Percentiles rank a stretch among this genome's conserved stretches.
These are phyloP conservation scores for Salix koriyanagi DNA, from an alignment of 345 rosid genomes.

Conservation along the genomic window DNA sequence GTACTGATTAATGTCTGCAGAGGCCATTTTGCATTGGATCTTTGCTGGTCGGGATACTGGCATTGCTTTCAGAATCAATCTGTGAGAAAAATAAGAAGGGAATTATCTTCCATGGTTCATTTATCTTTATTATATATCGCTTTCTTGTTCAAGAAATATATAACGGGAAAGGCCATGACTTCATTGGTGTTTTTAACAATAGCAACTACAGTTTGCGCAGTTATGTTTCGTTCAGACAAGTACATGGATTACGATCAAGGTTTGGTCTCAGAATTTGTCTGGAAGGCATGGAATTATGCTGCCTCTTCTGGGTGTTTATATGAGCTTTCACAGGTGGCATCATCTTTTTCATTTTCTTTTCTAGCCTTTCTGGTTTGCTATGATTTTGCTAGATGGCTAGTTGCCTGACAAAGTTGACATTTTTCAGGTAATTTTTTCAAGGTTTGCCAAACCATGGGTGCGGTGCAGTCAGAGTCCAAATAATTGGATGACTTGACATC, in stretches of 20 bases:
- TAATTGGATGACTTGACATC: neutral
- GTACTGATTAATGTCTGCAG: neutral
- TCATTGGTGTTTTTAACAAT: neutral
- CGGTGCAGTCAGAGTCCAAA: neutral
- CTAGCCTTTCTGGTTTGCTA: neutral
- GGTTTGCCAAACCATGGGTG: neutral
- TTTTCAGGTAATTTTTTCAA: neutral
- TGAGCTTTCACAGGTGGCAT: slow-evolving; percentile 7
- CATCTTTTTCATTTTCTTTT: neutral
- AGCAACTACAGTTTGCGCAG: slow-evolving; percentile 2
- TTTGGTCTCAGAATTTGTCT: neutral
- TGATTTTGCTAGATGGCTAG: neutral
- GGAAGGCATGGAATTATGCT: slow-evolving; percentile 14
- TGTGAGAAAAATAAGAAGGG: slow-evolving; percentile 6
- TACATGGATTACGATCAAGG: neutral
- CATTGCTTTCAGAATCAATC: slow-evolving; percentile 6
- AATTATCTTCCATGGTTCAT: neutral
- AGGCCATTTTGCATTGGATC: slow-evolving; percentile 4
- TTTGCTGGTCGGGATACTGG: slow-evolving; percentile 7
- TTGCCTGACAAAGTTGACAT: neutral
- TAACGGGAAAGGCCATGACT: neutral
- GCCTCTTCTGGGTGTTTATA: slow-evolving; percentile 11
- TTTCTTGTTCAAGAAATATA: neutral
- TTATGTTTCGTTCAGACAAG: neutral
- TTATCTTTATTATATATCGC: slow-evolving; percentile 1